Conservation (phyloP, 495 filamentous ascomycete species). For the Baudoinia panamericana region DNA sequence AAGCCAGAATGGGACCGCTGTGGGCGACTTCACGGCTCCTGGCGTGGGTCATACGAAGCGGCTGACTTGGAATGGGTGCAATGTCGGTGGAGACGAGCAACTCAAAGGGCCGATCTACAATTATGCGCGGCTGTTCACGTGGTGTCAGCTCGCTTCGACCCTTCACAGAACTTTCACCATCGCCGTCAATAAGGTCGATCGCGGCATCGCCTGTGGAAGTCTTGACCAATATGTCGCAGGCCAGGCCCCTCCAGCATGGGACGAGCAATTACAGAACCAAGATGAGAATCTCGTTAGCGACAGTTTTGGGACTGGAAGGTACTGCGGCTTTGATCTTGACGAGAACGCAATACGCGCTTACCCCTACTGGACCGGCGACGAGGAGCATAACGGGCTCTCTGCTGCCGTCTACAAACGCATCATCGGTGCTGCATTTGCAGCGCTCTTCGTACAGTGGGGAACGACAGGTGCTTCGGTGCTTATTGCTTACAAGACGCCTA, state of each 20-base stretch:
- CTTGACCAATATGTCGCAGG: too few species aligned
- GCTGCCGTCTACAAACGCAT: slow-evolving; percentile 19
- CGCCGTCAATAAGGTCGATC: slow-evolving; percentile 15
- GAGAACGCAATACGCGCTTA: slow-evolving; percentile 15
- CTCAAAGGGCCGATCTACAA: slow-evolving; percentile 19
- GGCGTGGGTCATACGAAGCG: slow-evolving; percentile 10
- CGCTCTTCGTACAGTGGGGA: slow-evolving; percentile 20
- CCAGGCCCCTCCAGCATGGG: too few species aligned
- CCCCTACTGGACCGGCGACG: slow-evolving; percentile 16
- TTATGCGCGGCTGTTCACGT: slow-evolving; percentile 21
- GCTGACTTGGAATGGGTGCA: slow-evolving; percentile 14
- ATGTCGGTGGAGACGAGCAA: slow-evolving; percentile 20
- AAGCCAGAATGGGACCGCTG: slow-evolving; percentile 1
- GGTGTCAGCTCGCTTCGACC: slow-evolving; percentile 20
- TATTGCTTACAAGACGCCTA: slow-evolving; percentile 20
- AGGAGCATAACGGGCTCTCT: too few species aligned
- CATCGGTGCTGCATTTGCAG: slow-evolving; percentile 10
- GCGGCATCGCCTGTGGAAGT: too few species aligned
- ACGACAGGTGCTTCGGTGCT: slow-evolving; percentile 17
- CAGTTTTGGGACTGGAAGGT: slow-evolving; percentile 12
- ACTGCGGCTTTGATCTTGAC: slow-evolving; percentile 16
- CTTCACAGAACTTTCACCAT: slow-evolving; percentile 10
- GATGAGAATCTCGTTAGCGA: slow-evolving; percentile 18
- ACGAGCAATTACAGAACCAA: too few species aligned
- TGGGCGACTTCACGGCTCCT: slow-evolving; percentile 18